These are phyloP conservation scores for Pisolithus orientalis DNA, from an alignment of 768 basidiomycete genomes.

Conservation along the genomic window DNA sequence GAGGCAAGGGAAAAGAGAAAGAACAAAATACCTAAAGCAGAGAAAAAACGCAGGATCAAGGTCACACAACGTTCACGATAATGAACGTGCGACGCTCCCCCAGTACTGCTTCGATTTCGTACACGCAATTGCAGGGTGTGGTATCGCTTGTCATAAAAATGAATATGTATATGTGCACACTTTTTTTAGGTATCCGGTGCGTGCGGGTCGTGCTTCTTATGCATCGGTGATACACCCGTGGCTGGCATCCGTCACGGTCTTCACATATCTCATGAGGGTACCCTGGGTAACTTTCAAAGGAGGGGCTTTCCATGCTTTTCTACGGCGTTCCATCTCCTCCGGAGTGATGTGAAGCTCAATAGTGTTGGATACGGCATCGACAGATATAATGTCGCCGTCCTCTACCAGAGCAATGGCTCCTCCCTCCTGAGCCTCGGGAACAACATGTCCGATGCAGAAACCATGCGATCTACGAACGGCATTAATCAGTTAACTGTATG, in stretches of 20 bases:
- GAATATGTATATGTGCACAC: slow-evolving; percentile 7
- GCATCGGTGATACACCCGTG: slow-evolving; percentile 89
- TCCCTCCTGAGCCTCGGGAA: slow-evolving; percentile 91
- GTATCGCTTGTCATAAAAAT: neutral
- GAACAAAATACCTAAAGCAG: slow-evolving; percentile 91
- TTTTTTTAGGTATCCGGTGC: neutral
- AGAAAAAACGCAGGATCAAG: slow-evolving; percentile 86
- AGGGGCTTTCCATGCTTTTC: slow-evolving; percentile 72
- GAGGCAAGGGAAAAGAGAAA: slow-evolving; percentile 85
- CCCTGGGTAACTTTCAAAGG: slow-evolving; percentile 80
- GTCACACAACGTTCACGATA: slow-evolving; percentile 19
- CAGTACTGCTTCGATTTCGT: neutral
- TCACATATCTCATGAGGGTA: slow-evolving; percentile 85
- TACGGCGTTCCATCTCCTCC: slow-evolving; percentile 72
- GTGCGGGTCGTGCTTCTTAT: slow-evolving; percentile 26
- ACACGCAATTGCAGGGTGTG: neutral
- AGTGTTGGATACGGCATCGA: slow-evolving; percentile 84
- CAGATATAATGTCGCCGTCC: slow-evolving; percentile 82
- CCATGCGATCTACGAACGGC: slow-evolving; percentile 71
- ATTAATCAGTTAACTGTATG: slow-evolving; percentile 6
- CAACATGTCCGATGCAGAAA: slow-evolving; percentile 95
- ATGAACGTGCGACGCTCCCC: slow-evolving; percentile 9
- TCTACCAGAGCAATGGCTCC: slow-evolving; percentile 88
- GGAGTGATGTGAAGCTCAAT: slow-evolving; percentile 72
- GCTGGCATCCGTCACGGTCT: slow-evolving; percentile 85